These are phyloP conservation scores for Platismatia glauca DNA, from an alignment of 495 filamentous ascomycete species.

Conservation along the genomic window DNA sequence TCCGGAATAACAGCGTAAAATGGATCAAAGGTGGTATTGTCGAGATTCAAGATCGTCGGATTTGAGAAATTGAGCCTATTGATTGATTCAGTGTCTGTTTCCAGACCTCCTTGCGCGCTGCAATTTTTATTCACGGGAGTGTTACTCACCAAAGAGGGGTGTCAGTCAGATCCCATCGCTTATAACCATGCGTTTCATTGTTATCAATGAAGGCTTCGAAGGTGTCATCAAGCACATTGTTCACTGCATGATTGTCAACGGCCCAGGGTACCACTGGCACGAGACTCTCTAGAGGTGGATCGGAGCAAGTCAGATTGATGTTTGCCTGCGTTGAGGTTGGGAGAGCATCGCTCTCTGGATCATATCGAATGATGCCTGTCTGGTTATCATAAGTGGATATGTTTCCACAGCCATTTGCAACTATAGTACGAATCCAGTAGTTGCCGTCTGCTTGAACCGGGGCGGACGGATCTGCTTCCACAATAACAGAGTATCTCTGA, in stretches of 20 bases:
- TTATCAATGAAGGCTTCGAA: neutral
- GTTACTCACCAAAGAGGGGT: neutral
- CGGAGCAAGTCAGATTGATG: conserved; percentile 21
- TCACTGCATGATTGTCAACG: conserved; percentile 14
- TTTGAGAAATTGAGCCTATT: conserved; percentile 22
- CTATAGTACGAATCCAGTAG: conserved; percentile 55
- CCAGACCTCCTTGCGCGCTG: neutral
- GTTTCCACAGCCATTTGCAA: conserved; percentile 15
- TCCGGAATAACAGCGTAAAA: conserved; percentile 9
- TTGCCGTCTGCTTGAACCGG: conserved; percentile 28
- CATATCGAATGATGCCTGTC: conserved; percentile 30
- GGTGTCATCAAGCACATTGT: conserved; percentile 2
- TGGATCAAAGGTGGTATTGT: neutral
- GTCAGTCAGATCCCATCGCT: conserved; percentile 9
- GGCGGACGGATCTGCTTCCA: conserved; percentile 45
- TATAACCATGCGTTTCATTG: neutral
- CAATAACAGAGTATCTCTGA: conserved; percentile 62
- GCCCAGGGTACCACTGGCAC: conserved; percentile 25
- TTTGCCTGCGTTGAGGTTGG: conserved; percentile 21
- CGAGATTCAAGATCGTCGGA: conserved; percentile 21
- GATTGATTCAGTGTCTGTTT: neutral
- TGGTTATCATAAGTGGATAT: conserved; percentile 7
- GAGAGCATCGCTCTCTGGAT: conserved; percentile 16
- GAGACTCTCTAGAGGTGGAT: conserved; percentile 26
- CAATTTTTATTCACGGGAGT: neutral